Conservation (phyloP, 2,329 filamentous ascomycete genomes). For the Lachnellula arida region DNA sequence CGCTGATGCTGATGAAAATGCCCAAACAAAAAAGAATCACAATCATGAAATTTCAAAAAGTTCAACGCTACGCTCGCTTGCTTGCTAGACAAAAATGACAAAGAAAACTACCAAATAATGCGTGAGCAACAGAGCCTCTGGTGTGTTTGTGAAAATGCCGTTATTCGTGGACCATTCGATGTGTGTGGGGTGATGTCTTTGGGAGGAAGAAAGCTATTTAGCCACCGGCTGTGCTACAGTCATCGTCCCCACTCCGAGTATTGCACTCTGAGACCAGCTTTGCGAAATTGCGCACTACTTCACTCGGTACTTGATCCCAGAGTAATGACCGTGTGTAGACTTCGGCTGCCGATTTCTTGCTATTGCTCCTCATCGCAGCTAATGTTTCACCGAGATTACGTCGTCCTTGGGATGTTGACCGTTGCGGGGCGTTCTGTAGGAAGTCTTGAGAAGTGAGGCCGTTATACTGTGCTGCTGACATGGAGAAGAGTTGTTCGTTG, state of each 20-base stretch:
- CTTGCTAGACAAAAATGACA: slow-evolving; percentile 25
- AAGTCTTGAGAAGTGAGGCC: slow-evolving; percentile 74
- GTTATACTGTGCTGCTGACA: slow-evolving; percentile 85
- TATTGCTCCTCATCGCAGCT: slow-evolving; percentile 67
- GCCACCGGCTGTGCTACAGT: slow-evolving; percentile 20
- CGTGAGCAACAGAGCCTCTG: slow-evolving; percentile 46
- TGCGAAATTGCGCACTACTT: slow-evolving; percentile 89
- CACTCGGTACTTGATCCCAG: slow-evolving; percentile 88
- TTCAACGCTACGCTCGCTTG: slow-evolving; percentile 31
- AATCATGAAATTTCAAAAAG: slow-evolving; percentile 32
- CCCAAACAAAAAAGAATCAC: slow-evolving; percentile 28
- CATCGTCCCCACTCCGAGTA: slow-evolving; percentile 31
- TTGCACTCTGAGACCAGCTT: slow-evolving; percentile 80
- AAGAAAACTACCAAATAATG: slow-evolving; percentile 32
- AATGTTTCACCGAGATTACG: slow-evolving; percentile 77
- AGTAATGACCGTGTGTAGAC: slow-evolving; percentile 90
- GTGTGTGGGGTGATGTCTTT: slow-evolving; percentile 6
- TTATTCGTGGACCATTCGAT: slow-evolving; percentile 20
- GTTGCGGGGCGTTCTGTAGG: slow-evolving; percentile 49
- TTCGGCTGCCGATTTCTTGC: slow-evolving; percentile 73
- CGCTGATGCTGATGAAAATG: slow-evolving; percentile 13
- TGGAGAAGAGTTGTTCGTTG: slow-evolving; percentile 80
- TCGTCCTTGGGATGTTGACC: slow-evolving; percentile 57
- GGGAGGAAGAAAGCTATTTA: slow-evolving; percentile 11
- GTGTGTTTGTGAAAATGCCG: slow-evolving; percentile 26